Evolutionary conservation across 257 asterid genomes (phyloP).

Genomic region (Forsythia suspensa): DNA sequence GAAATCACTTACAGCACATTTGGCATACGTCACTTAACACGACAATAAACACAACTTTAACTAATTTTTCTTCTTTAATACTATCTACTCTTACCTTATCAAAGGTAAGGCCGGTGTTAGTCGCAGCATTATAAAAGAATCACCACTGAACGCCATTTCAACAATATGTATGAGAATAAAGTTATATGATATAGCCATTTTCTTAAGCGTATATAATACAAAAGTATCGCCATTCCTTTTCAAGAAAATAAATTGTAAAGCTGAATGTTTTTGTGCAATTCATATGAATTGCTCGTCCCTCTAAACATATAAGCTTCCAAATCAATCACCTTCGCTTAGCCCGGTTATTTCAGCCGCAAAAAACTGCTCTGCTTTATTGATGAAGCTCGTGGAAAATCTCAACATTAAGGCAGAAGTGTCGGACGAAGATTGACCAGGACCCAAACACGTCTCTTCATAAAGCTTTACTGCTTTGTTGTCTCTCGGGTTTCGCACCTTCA

Average conservation of each 20-base stretch:
- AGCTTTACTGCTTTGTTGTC: conserved; percentile 56
- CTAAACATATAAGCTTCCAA: not conserved
- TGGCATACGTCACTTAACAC: too few species aligned
- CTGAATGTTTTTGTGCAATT: not conserved
- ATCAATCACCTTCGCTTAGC: conserved; percentile 25
- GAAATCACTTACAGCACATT: too few species aligned
- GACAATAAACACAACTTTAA: too few species aligned
- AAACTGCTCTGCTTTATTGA: conserved; percentile 75
- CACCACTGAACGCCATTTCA: not conserved
- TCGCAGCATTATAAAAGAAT: not conserved
- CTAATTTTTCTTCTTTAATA: too few species aligned
- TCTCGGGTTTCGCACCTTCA: conserved; percentile 53
- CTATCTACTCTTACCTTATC: too few species aligned
- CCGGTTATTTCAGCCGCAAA: conserved; percentile 48
- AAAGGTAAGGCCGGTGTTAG: not conserved
- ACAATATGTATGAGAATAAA: not conserved
- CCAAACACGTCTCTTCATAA: conserved; percentile 54
- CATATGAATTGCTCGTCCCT: not conserved
- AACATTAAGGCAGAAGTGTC: conserved; percentile 53
- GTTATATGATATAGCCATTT: not conserved
- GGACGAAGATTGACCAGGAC: conserved; percentile 34
- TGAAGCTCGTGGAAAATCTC: conserved; percentile 72
- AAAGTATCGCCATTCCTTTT: not conserved
- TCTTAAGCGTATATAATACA: not conserved
- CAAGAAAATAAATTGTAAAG: not conserved